A percentile compares a stretch with the other conserved stretches of the same genome.
Conservation (phyloP, 768 basidiomycete species). For the Hericium alpestre region DNA sequence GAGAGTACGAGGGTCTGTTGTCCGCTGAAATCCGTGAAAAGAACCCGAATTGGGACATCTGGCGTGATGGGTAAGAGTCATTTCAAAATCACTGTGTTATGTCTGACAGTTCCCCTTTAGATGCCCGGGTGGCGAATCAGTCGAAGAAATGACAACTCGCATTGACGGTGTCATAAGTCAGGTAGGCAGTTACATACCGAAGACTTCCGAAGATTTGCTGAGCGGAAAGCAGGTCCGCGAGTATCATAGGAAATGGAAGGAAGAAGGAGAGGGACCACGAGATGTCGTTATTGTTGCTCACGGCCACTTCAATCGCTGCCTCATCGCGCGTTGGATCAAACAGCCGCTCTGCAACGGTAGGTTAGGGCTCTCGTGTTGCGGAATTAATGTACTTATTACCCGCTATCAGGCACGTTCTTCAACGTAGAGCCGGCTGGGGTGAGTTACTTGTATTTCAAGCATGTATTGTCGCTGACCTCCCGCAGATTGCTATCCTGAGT, state of each 20-base stretch:
- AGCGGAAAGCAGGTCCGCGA: constrained; percentile 45
- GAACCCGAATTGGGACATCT: constrained; percentile 65
- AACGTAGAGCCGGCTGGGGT: constrained; percentile 13
- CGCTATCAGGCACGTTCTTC: constrained; percentile 5
- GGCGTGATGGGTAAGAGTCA: constrained; percentile 61
- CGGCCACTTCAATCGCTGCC: constrained; percentile 68
- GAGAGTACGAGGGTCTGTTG: constrained; percentile 77
- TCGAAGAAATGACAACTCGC: constrained; percentile 64
- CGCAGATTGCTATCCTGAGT: constrained; percentile 63
- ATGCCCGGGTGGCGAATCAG: constrained; percentile 83
- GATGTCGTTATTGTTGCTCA: constrained; percentile 89
- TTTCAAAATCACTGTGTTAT: background rate
- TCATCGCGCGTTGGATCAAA: constrained; percentile 76
- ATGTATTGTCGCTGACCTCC: background rate
- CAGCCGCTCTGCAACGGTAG: constrained; percentile 52
- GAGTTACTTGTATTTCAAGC: constrained; percentile 1
- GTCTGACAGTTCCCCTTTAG: constrained; percentile 25
- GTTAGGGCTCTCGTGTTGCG: constrained; percentile 1
- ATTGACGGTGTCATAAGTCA: constrained; percentile 69
- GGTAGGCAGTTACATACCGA: constrained; percentile 25
- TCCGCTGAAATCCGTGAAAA: constrained; percentile 66
- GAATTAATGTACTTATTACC: background rate
- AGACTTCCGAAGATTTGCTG: background rate
- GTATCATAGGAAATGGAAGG: constrained; percentile 59
- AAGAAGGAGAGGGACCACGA: constrained; percentile 53